Percentiles rank a stretch among this genome's conserved stretches.
These are phyloP conservation scores for Prunus mongolica DNA, from an alignment of 306 rosid species.

Conservation along the genomic window DNA sequence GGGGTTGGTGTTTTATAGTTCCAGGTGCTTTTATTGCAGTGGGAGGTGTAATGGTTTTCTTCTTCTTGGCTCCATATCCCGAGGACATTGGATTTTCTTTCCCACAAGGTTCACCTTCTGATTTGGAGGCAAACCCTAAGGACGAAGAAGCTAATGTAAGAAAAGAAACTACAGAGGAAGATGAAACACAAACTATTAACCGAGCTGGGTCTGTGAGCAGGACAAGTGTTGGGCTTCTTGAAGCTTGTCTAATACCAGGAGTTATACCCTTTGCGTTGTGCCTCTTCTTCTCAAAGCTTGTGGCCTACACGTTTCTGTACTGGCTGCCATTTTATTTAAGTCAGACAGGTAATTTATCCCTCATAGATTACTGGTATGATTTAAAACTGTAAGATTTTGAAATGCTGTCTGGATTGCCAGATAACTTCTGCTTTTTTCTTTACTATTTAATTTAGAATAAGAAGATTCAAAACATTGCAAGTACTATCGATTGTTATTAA, in stretches of 20 bases:
- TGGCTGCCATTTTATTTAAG: slow-evolving; percentile 82
- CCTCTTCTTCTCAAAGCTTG: slow-evolving; percentile 88
- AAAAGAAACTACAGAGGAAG: slow-evolving; percentile 8
- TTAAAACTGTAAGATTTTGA: not conserved
- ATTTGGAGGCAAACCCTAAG: slow-evolving; percentile 1
- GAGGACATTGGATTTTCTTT: slow-evolving; percentile 52
- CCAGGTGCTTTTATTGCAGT: slow-evolving; percentile 45
- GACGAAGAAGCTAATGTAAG: slow-evolving; percentile 43
- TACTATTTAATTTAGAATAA: not conserved
- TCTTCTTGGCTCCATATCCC: slow-evolving; percentile 66
- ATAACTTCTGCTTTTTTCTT: not conserved
- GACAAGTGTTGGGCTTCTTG: slow-evolving; percentile 55
- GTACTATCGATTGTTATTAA: not conserved
- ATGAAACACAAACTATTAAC: not conserved
- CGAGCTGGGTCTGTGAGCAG: slow-evolving; percentile 29
- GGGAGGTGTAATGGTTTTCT: slow-evolving; percentile 62
- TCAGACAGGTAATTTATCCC: slow-evolving; percentile 57
- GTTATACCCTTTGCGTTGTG: slow-evolving; percentile 74
- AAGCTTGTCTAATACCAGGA: slow-evolving; percentile 75
- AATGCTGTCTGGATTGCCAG: not conserved
- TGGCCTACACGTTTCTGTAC: slow-evolving; percentile 74
- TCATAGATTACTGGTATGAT: slow-evolving; percentile 1
- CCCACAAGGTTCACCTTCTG: slow-evolving; percentile 26
- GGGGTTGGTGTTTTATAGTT: slow-evolving; percentile 81
- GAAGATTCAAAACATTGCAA: not conserved